Evolutionary conservation across 441 rosid species (phyloP).

Genomic region (Populus hybrid): DNA sequence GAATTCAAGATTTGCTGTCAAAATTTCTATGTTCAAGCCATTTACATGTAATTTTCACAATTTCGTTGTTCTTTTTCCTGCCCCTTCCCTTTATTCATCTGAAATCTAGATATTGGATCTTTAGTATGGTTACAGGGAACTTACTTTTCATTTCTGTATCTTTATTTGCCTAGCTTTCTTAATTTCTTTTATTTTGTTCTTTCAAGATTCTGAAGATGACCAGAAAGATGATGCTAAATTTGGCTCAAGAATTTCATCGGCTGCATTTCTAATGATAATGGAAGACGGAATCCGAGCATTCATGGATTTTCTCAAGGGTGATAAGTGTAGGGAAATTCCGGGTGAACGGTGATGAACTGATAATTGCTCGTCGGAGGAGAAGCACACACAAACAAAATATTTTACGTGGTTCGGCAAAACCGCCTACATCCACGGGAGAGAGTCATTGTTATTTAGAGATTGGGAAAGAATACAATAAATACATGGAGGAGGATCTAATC

Average conservation of each 20-base stretch:
- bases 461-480: too few species aligned
- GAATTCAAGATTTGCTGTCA: background rate
- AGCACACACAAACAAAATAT: too few species aligned
- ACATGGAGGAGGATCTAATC: too few species aligned
- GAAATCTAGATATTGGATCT: background rate
- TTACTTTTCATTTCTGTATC: background rate
- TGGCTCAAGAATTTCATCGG: slow-evolving; percentile 66
- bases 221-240: slow-evolving; percentile 50
- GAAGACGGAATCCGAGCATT: slow-evolving; percentile 88
- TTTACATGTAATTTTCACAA: background rate
- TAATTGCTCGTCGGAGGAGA: too few species aligned
- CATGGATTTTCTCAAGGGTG: slow-evolving; percentile 91
- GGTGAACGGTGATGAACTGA: too few species aligned
- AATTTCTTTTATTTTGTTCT: slow-evolving; percentile 5
- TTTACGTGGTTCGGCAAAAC: too few species aligned
- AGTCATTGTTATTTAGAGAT: too few species aligned
- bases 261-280: slow-evolving; percentile 82
- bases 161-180: background rate
- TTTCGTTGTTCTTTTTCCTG: background rate
- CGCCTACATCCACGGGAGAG: too few species aligned
- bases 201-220: slow-evolving; percentile 59
- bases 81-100: slow-evolving; percentile 1
- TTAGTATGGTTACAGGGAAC: background rate
- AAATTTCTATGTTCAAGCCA: background rate
- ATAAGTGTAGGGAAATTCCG: slow-evolving; percentile 15